Evolutionary conservation across 1,284 basidiomycete species (phyloP).

Genomic region (Ustilago shanxiensis): DNA sequence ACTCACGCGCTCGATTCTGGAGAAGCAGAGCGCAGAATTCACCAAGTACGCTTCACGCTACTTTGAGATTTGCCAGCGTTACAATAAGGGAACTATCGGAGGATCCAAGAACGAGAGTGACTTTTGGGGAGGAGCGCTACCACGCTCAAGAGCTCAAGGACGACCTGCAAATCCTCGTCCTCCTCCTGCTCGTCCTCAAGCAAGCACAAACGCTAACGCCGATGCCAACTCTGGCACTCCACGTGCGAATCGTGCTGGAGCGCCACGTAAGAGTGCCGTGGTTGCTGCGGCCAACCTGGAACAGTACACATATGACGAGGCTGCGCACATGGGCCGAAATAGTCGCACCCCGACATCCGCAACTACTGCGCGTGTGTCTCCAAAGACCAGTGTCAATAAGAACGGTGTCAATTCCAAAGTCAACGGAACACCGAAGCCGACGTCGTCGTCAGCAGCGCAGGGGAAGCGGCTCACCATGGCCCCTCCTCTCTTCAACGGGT

Average conservation of each 20-base stretch:
- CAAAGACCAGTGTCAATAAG: neutral
- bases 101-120: neutral
- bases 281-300: constrained; percentile 22
- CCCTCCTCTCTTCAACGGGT: neutral
- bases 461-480: constrained; percentile 28
- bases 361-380: neutral
- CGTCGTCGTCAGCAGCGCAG: neutral
- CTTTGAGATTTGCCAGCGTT: constrained; percentile 34
- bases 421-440: neutral
- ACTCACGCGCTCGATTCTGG: neutral
- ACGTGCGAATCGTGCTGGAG: constrained; percentile 1
- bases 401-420: neutral
- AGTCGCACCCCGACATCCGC: neutral
- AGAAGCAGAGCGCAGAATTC: constrained; percentile 8
- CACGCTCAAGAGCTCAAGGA: neutral
- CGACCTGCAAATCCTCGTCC: neutral
- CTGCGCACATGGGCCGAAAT: neutral
- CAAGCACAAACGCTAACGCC: neutral
- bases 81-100: neutral
- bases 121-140: neutral
- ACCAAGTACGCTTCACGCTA: constrained; percentile 28
- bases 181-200: too few relatives aligned
- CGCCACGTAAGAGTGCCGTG: constrained; percentile 27
- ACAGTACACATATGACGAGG: constrained; percentile 29
- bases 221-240: neutral